Percentiles rank a stretch among this genome's conserved stretches.
Conservation (phyloP, 805 yeast genomes). For the Ogataea ramenticola region DNA sequence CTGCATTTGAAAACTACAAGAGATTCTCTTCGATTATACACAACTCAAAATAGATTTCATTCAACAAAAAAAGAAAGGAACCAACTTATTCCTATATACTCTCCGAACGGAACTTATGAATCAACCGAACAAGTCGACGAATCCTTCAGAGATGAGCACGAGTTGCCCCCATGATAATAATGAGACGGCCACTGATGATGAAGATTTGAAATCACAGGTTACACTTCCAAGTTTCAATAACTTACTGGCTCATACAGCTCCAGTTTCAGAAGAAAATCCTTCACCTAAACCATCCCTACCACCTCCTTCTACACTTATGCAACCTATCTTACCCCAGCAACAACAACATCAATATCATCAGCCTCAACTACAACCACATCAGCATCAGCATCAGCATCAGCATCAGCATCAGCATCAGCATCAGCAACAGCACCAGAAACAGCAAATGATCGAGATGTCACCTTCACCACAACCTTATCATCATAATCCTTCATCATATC, state of each 20-base stretch:
- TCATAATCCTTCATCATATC: neutral
- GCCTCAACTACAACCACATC: neutral
- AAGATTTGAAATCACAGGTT: constrained; percentile 2
- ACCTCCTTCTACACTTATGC: neutral
- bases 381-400: neutral
- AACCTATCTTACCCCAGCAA: neutral
- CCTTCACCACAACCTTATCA: constrained; percentile 4
- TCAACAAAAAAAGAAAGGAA: too few species aligned
- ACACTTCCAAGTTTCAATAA: constrained; percentile 17
- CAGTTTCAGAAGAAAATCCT: neutral
- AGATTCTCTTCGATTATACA: too few species aligned
- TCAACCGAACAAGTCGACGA: too few species aligned
- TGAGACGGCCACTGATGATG: neutral
- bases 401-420: too few species aligned
- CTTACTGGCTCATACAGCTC: constrained; percentile 10
- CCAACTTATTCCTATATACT: too few species aligned
- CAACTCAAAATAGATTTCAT: too few species aligned
- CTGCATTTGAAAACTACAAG: too few species aligned
- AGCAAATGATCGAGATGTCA: neutral
- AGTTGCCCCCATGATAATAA: neutral
- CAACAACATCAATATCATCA: constrained; percentile 1
- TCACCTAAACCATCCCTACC: neutral
- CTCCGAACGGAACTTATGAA: too few species aligned
- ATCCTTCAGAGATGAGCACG: neutral
- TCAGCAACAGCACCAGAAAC: neutral